A percentile compares a stretch with the other conserved stretches of the same genome.
Evolutionary conservation across 495 filamentous ascomycete genomes (phyloP).

Genomic region (Bathelium albidoporum): DNA sequence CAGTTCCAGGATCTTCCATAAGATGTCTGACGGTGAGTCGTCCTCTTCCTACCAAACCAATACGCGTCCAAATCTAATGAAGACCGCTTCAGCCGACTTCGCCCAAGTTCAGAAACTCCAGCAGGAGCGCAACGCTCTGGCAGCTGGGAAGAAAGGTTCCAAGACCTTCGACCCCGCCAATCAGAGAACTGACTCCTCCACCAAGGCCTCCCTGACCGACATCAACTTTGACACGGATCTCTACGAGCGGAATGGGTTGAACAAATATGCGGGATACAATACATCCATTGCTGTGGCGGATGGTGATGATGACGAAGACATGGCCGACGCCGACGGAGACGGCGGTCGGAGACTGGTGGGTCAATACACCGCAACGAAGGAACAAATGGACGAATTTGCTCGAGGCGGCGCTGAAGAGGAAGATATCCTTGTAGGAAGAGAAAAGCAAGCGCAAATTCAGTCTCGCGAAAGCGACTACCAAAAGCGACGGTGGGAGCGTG

Average conservation of each 20-base stretch:
- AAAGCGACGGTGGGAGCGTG: slow-evolving; percentile 79
- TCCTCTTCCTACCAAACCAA: background rate
- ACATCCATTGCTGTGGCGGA: slow-evolving; percentile 66
- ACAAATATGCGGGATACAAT: slow-evolving; percentile 88
- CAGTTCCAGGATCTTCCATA: background rate
- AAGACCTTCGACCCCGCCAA: slow-evolving; percentile 48
- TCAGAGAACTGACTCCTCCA: slow-evolving; percentile 69
- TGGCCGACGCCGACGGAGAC: slow-evolving; percentile 64
- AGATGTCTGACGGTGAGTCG: slow-evolving; percentile 3
- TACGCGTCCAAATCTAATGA: background rate
- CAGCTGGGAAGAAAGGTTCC: slow-evolving; percentile 73
- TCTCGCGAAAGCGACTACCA: slow-evolving; percentile 97
- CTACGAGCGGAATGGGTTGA: slow-evolving; percentile 69
- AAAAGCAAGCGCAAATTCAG: slow-evolving; percentile 79
- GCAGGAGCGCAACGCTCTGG: slow-evolving; percentile 20
- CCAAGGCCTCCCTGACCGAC: slow-evolving; percentile 91
- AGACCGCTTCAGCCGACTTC: background rate
- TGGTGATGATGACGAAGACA: slow-evolving; percentile 83
- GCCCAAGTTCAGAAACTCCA: slow-evolving; percentile 6
- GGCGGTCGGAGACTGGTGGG: slow-evolving; percentile 73
- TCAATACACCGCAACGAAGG: slow-evolving; percentile 88
- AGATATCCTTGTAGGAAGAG: slow-evolving; percentile 76
- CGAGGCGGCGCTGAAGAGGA: slow-evolving; percentile 80
- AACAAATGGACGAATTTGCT: slow-evolving; percentile 91
- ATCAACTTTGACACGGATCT: slow-evolving; percentile 77